Evolutionary conservation across 2,329 filamentous ascomycete species (phyloP).

Genomic region (Fusarium ambrosium): DNA sequence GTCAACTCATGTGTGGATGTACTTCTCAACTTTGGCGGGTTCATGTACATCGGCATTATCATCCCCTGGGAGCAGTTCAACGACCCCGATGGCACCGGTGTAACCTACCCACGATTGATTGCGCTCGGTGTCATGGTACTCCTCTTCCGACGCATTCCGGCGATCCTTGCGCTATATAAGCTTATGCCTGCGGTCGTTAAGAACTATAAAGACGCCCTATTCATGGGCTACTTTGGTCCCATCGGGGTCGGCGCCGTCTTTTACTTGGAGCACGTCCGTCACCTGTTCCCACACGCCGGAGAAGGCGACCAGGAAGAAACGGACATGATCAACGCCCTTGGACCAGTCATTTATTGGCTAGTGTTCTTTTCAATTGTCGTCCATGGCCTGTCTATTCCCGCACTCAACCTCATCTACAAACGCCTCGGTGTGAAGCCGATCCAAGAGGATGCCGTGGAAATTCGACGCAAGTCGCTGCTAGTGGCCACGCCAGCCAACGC

Average conservation of each 20-base stretch:
- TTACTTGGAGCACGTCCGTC: slow-evolving; percentile 69
- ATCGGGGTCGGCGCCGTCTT: slow-evolving; percentile 84
- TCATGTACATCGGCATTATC: slow-evolving; percentile 70
- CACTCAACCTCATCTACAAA: slow-evolving; percentile 27
- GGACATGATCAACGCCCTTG: slow-evolving; percentile 53
- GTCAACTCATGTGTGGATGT: slow-evolving; percentile 71
- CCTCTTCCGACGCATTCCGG: slow-evolving; percentile 68
- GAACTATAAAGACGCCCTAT: slow-evolving; percentile 70
- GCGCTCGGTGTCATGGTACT: slow-evolving; percentile 66
- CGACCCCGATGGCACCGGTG: slow-evolving; percentile 64
- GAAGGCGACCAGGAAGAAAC: slow-evolving; percentile 53
- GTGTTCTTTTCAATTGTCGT: slow-evolving; percentile 49
- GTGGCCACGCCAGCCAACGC: slow-evolving; percentile 56
- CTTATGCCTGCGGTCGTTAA: slow-evolving; percentile 66
- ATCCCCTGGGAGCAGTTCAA: slow-evolving; percentile 70
- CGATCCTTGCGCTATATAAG: slow-evolving; percentile 67
- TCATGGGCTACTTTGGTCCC: slow-evolving; percentile 79
- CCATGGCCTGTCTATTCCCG: slow-evolving; percentile 60
- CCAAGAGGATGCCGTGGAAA: slow-evolving; percentile 57
- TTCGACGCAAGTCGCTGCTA: slow-evolving; percentile 54
- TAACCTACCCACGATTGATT: slow-evolving; percentile 65
- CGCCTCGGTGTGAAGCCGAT: slow-evolving; percentile 55
- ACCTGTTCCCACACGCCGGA: slow-evolving; percentile 56
- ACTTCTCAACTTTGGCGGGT: slow-evolving; percentile 71
- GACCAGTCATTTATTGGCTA: slow-evolving; percentile 58